Evolutionary conservation across 164 flowering plant species (phyloP).

Genomic region (Umbellularia californica): DNA sequence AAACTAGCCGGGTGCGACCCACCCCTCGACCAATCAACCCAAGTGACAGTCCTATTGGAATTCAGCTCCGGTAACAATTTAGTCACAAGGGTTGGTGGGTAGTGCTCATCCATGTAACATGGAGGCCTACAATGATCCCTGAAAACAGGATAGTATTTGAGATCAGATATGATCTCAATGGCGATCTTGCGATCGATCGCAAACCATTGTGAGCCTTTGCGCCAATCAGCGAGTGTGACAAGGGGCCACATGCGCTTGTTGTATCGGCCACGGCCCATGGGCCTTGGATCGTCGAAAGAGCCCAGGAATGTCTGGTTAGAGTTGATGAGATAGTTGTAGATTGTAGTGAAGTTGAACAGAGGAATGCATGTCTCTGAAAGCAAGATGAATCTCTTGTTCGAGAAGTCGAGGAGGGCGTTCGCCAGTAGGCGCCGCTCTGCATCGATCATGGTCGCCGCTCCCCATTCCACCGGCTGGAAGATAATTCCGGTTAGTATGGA

Average conservation of each 20-base stretch:
- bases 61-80: conserved; percentile 9
- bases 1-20: conserved; percentile 36
- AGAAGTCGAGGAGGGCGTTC: conserved; percentile 36
- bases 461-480: conserved; percentile 36
- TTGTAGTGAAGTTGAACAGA: conserved; percentile 31
- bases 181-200: conserved; percentile 27
- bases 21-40: conserved; percentile 39
- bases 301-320: conserved; percentile 30
- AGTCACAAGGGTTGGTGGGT: conserved; percentile 29
- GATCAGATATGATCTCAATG: conserved; percentile 20
- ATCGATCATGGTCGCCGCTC: conserved; percentile 32
- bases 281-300: conserved; percentile 29
- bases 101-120: conserved; percentile 39
- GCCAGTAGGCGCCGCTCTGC: conserved; percentile 41
- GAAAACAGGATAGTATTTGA: conserved; percentile 20
- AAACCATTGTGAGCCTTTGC: conserved; percentile 45
- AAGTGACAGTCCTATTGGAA: conserved; percentile 32
- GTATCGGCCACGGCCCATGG: conserved; percentile 39
- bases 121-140: conserved; percentile 16
- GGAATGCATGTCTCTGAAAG: conserved; percentile 48
- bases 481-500: too few species aligned
- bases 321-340: conserved; percentile 27
- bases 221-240: conserved; percentile 28
- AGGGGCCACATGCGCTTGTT: conserved; percentile 27
- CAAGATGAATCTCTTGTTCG: conserved; percentile 34